A percentile compares a stretch with the other conserved stretches of the same genome.
These are phyloP conservation scores for Mayamaea pseudoterrestris DNA, from an alignment of 108 stramenopile species.

Conservation along the genomic window DNA sequence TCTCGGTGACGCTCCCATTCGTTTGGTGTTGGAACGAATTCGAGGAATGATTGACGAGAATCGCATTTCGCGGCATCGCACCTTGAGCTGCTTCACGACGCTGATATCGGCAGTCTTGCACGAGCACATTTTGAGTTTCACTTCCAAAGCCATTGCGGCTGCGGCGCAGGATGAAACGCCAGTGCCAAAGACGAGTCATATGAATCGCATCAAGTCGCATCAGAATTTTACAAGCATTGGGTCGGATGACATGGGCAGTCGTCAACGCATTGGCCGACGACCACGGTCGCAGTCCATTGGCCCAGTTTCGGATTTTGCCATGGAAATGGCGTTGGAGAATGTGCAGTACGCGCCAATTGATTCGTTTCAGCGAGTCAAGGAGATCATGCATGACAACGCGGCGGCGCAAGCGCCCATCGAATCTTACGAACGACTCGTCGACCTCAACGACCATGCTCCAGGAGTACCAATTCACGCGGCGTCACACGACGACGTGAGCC, in stretches of 20 bases:
- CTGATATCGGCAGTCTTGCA: constrained; percentile 17
- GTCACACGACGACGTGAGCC: background rate
- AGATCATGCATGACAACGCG: background rate
- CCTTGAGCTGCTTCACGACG: constrained; percentile 19
- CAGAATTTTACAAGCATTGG: background rate
- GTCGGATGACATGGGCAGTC: background rate
- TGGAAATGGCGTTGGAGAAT: background rate
- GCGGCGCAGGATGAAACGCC: background rate
- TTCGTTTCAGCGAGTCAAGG: background rate
- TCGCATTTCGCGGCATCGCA: background rate
- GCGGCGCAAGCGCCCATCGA: background rate
- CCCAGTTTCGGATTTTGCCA: background rate
- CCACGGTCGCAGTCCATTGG: background rate
- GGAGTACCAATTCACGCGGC: background rate
- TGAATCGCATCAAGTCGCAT: background rate
- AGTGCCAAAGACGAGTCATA: background rate
- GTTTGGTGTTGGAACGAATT: background rate
- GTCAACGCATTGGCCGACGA: background rate
- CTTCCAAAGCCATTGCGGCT: background rate
- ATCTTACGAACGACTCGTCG: background rate
- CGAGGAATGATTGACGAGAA: background rate
- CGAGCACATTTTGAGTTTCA: constrained; percentile 11
- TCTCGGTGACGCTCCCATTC: background rate
- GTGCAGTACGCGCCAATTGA: background rate
- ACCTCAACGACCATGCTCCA: background rate